phyloP scores from a whole-genome alignment of 768 basidiomycete species.

The Zangia roseola region DNA sequence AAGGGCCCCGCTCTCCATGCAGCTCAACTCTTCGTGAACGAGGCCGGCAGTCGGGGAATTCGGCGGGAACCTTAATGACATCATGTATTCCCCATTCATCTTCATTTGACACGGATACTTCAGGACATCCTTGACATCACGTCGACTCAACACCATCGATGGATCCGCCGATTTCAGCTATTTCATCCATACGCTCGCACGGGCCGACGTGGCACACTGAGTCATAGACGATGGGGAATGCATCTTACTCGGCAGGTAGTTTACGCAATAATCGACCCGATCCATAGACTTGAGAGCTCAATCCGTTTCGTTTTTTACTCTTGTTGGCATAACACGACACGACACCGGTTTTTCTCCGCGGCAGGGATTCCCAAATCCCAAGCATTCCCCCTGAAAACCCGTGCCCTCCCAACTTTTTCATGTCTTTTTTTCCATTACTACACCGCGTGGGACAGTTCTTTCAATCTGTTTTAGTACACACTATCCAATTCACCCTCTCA shows the following conservation, averaged over 20 bases:
- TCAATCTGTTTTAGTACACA: constrained; percentile 1
- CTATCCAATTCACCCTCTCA: neutral
- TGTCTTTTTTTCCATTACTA: neutral
- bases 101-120: constrained; percentile 24
- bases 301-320: constrained; percentile 15
- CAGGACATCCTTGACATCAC: constrained; percentile 36
- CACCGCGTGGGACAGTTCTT: neutral
- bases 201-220: constrained; percentile 9
- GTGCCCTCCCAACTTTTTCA: neutral
- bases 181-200: constrained; percentile 5
- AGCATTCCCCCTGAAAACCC: neutral
- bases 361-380: constrained; percentile 1
- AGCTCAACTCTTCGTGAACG: constrained; percentile 4
- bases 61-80: constrained; percentile 15
- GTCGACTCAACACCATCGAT: constrained; percentile 45
- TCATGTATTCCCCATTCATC: constrained; percentile 24
- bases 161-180: constrained; percentile 12
- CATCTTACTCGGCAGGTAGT: constrained; percentile 15
- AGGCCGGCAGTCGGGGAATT: constrained; percentile 5
- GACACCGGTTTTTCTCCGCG: constrained; percentile 3
- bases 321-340: constrained; percentile 9
- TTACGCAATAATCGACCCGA: constrained; percentile 12
- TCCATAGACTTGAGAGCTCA: constrained; percentile 25
- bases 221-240: constrained; percentile 16
- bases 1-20: constrained; percentile 10